Conservation (phyloP, 129 eudicot species). For the Pulicaria dysenterica region DNA sequence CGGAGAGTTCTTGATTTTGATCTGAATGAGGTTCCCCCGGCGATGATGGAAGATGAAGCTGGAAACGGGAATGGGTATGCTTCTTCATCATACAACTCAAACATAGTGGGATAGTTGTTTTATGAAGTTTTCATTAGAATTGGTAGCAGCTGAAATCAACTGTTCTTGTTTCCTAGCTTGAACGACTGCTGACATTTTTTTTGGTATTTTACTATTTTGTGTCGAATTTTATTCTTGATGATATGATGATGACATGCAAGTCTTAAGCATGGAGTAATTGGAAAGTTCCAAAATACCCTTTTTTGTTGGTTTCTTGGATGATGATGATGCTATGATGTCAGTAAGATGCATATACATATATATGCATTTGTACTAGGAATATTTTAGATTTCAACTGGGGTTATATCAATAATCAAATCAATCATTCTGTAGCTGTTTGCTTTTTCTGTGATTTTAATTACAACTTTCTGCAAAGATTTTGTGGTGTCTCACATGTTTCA, state of each 20-base stretch:
- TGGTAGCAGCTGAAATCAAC: neutral
- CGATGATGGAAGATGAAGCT: constrained; percentile 24
- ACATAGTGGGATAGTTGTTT: constrained; percentile 27
- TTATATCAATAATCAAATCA: constrained; percentile 22
- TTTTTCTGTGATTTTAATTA: constrained; percentile 22
- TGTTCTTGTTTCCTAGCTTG: constrained; percentile 9
- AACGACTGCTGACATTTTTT: constrained; percentile 18
- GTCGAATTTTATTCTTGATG: constrained; percentile 29
- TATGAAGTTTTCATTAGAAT: neutral
- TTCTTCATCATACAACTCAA: constrained; percentile 47
- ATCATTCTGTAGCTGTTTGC: constrained; percentile 24
- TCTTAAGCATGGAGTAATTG: constrained; percentile 14
- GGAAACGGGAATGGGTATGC: constrained; percentile 26
- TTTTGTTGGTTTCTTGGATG: constrained; percentile 26
- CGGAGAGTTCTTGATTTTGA: constrained; percentile 47
- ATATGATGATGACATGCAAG: constrained; percentile 35
- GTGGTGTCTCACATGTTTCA: constrained; percentile 26
- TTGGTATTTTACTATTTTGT: constrained; percentile 19
- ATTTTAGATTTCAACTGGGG: constrained; percentile 15
- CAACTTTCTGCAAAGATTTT: constrained; percentile 33
- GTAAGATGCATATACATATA: constrained; percentile 12
- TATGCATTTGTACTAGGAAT: constrained; percentile 32
- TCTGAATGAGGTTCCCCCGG: constrained; percentile 53
- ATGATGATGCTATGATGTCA: constrained; percentile 37
- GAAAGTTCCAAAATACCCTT: constrained; percentile 36